phyloP scores from a whole-genome alignment of 352 stramenopile species.

The Pythium rhizo-oryzae region DNA sequence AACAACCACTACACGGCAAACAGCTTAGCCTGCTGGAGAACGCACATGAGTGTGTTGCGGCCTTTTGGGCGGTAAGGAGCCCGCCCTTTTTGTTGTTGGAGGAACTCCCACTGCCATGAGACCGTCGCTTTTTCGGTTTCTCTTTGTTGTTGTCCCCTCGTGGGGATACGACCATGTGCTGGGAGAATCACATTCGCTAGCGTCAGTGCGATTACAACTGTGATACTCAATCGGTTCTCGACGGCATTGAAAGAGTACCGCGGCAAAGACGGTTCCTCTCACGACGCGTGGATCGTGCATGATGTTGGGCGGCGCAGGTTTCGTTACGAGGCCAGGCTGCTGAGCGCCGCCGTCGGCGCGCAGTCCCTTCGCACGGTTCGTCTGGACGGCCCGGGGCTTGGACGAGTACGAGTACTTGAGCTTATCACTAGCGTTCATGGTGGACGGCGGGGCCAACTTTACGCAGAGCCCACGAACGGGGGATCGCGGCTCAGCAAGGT shows the following conservation, averaged over 20 bases:
- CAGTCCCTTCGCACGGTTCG: conserved; percentile 47
- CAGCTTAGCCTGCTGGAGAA: not conserved
- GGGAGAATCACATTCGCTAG: not conserved
- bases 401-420: conserved; percentile 79
- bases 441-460: not conserved
- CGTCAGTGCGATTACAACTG: not conserved
- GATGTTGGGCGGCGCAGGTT: conserved; percentile 54
- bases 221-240: not conserved
- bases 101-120: conserved; percentile 12
- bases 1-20: too few species aligned
- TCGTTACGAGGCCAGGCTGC: conserved; percentile 19
- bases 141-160: conserved; percentile 23
- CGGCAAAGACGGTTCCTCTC: conserved; percentile 64
- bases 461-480: too few species aligned
- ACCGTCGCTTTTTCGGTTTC: conserved; percentile 43
- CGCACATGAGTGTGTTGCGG: conserved; percentile 45
- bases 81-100: conserved; percentile 30
- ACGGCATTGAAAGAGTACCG: conserved; percentile 40
- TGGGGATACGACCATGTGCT: conserved; percentile 17
- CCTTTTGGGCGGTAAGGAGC: conserved; percentile 40
- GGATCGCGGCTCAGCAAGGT: not conserved
- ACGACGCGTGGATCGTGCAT: conserved; percentile 76
- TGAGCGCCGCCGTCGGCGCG: conserved; percentile 4
- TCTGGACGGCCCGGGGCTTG: conserved; percentile 76
- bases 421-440: conserved; percentile 50